Conservation (phyloP, 2,329 filamentous ascomycete genomes). For the Paramyrothecium roridum region DNA sequence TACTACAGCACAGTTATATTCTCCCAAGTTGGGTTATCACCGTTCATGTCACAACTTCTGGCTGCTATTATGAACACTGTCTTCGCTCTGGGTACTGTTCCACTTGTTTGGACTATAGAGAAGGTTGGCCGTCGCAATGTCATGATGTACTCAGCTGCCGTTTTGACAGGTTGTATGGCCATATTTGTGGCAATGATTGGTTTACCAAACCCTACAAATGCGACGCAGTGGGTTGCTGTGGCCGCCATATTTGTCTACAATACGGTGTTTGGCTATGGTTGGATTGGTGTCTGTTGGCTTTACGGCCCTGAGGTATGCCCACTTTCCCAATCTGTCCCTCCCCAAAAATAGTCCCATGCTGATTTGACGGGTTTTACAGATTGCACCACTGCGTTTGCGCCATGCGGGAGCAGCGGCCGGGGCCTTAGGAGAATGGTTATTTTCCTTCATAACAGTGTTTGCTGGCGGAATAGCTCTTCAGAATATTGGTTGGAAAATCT, state of each 20-base stretch:
- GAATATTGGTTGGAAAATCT: slow-evolving; percentile 10
- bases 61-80: slow-evolving; percentile 9
- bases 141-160: slow-evolving; percentile 7
- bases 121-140: slow-evolving; percentile 8
- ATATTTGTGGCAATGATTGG: slow-evolving; percentile 9
- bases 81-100: slow-evolving; percentile 7
- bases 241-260: slow-evolving; percentile 8
- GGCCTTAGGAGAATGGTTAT: slow-evolving; percentile 10
- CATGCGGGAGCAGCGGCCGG: slow-evolving; percentile 10
- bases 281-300: slow-evolving; percentile 9
- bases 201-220: slow-evolving; percentile 2
- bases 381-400: slow-evolving; percentile 5
- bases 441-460: slow-evolving; percentile 11
- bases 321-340: too few relatives aligned
- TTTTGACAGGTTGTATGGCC: slow-evolving; percentile 6
- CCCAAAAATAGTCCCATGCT: too few relatives aligned
- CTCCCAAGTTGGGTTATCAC: too few relatives aligned
- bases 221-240: slow-evolving; percentile 9
- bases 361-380: too few relatives aligned
- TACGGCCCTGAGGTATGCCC: slow-evolving; percentile 3
- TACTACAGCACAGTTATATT: too few relatives aligned
- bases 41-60: slow-evolving; percentile 4
- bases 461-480: slow-evolving; percentile 11
- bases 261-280: slow-evolving; percentile 9
- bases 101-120: slow-evolving; percentile 5